Conservation (phyloP, 1,284 basidiomycete genomes). For the Heliocybe sulcata region DNA sequence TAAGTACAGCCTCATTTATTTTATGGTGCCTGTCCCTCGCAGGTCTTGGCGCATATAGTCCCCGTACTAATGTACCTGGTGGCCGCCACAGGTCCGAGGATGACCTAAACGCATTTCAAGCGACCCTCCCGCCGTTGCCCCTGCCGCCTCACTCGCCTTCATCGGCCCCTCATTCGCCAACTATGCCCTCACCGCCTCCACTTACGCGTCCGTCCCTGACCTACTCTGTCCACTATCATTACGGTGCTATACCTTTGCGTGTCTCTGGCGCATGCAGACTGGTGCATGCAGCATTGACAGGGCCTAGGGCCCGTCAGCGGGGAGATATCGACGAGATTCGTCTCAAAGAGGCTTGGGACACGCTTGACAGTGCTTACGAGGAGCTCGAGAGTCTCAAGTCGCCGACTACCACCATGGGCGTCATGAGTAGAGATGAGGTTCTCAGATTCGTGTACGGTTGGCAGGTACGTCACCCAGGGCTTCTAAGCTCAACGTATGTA, state of each 20-base stretch:
- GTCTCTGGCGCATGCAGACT: slow-evolving; percentile 67
- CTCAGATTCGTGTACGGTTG: slow-evolving; percentile 63
- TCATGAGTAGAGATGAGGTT: slow-evolving; percentile 36
- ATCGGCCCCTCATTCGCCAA: not conserved
- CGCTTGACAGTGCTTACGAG: slow-evolving; percentile 74
- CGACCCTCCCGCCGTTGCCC: slow-evolving; percentile 42
- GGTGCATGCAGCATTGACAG: slow-evolving; percentile 70
- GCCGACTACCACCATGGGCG: slow-evolving; percentile 24
- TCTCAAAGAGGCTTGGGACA: slow-evolving; percentile 71
- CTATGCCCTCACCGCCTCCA: slow-evolving; percentile 1
- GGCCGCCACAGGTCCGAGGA: slow-evolving; percentile 44
- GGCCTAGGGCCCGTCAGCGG: slow-evolving; percentile 56
- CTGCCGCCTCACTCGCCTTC: slow-evolving; percentile 21
- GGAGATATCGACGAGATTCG: slow-evolving; percentile 53
- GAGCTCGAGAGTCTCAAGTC: slow-evolving; percentile 64
- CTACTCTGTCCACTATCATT: slow-evolving; percentile 30
- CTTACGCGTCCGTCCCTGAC: slow-evolving; percentile 23
- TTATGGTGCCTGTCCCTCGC: slow-evolving; percentile 4
- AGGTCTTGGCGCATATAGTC: not conserved
- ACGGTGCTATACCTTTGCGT: slow-evolving; percentile 59
- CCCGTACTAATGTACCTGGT: slow-evolving; percentile 3
- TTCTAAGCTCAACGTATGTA: slow-evolving; percentile 11
- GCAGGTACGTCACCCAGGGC: slow-evolving; percentile 40
- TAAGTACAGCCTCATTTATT: slow-evolving; percentile 27
- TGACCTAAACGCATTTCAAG: slow-evolving; percentile 64